These are phyloP conservation scores for Xanthoconium separans DNA, from an alignment of 1,284 basidiomycete species.

Conservation along the genomic window DNA sequence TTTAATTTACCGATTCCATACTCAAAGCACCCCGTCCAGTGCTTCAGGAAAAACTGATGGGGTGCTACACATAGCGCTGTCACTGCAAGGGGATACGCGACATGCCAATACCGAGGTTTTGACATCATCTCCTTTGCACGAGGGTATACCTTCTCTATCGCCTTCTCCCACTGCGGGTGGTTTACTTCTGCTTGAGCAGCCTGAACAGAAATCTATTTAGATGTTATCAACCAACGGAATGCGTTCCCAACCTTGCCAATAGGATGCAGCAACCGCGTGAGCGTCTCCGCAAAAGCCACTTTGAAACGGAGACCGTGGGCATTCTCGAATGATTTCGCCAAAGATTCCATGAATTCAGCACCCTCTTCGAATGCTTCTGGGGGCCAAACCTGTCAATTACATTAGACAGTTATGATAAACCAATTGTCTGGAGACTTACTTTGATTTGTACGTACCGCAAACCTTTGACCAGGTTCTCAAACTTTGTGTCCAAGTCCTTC, in stretches of 20 bases:
- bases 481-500: constrained; percentile 77
- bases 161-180: constrained; percentile 92
- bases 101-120: constrained; percentile 90
- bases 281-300: constrained; percentile 81
- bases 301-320: constrained; percentile 87
- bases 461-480: constrained; percentile 80
- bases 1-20: constrained; percentile 75
- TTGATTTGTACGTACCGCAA: constrained; percentile 80
- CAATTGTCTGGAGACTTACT: constrained; percentile 38
- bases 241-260: constrained; percentile 72
- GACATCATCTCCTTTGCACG: constrained; percentile 85
- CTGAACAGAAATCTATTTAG: constrained; percentile 36
- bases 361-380: constrained; percentile 93
- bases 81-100: constrained; percentile 85
- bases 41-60: constrained; percentile 78
- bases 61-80: constrained; percentile 87
- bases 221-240: neutral
- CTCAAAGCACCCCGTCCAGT: constrained; percentile 79
- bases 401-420: neutral
- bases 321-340: constrained; percentile 82
- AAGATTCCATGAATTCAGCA: constrained; percentile 84
- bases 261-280: constrained; percentile 81
- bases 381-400: constrained; percentile 74
- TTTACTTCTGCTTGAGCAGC: constrained; percentile 96
- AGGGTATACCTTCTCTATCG: constrained; percentile 82